Conservation (phyloP, 352 stramenopile species). For the Elongisporangium anandrum region DNA sequence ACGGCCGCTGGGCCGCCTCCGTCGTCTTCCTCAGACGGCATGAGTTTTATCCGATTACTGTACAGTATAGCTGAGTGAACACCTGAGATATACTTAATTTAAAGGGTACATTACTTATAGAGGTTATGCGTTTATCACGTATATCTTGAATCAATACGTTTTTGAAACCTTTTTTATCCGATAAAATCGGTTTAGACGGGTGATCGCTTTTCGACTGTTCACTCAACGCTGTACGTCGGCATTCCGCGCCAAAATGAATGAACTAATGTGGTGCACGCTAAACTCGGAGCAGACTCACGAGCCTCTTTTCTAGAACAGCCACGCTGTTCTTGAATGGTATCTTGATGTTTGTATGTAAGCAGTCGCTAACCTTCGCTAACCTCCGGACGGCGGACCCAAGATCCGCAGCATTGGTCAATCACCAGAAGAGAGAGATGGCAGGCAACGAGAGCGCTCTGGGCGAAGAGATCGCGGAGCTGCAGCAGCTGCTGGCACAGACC, state of each 20-base stretch:
- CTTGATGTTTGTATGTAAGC: neutral
- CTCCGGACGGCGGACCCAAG: neutral
- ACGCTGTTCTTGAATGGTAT: neutral
- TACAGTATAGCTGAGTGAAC: too few species aligned
- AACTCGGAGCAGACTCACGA: neutral
- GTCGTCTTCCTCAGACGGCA: neutral
- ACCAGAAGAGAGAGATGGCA: constrained; percentile 13
- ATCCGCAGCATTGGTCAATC: neutral
- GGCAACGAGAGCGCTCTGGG: constrained; percentile 19
- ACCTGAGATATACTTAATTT: too few species aligned
- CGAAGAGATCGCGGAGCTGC: constrained; percentile 64
- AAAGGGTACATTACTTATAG: too few species aligned
- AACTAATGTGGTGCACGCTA: neutral
- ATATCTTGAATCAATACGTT: too few species aligned
- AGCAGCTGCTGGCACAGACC: constrained; percentile 46
- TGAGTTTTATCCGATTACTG: neutral
- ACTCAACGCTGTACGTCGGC: too few species aligned
- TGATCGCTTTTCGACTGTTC: too few species aligned
- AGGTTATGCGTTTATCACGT: too few species aligned
- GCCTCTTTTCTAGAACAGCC: neutral
- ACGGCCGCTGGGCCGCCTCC: neutral
- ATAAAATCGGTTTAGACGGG: too few species aligned
- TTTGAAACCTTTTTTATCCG: too few species aligned
- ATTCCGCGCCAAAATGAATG: neutral
- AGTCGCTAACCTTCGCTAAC: neutral